Evolutionary conservation across 768 basidiomycete genomes (phyloP).

Genomic region (Multifurca ochricompacta): DNA sequence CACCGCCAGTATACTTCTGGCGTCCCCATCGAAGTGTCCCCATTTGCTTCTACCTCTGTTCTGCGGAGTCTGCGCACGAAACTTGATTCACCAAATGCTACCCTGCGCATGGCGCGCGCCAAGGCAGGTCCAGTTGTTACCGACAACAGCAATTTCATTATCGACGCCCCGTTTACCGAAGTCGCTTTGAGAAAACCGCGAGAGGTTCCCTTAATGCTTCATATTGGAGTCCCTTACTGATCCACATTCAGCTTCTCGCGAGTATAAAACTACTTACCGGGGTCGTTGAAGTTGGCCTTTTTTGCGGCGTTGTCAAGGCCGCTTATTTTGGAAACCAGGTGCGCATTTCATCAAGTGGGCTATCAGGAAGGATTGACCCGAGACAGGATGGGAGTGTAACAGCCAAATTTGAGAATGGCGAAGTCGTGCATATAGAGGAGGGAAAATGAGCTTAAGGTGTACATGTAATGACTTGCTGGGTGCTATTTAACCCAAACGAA

Average conservation of each 20-base stretch:
- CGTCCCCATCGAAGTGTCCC: slow-evolving; percentile 93
- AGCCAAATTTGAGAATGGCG: slow-evolving; percentile 4
- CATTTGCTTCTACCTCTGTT: slow-evolving; percentile 90
- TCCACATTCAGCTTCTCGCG: slow-evolving; percentile 50
- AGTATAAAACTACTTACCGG: slow-evolving; percentile 93
- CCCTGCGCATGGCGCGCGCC: slow-evolving; percentile 88
- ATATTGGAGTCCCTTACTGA: background rate
- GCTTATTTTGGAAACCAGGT: slow-evolving; percentile 96
- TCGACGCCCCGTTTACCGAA: slow-evolving; percentile 85
- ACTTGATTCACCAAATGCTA: slow-evolving; percentile 60
- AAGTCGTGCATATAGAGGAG: slow-evolving; percentile 4
- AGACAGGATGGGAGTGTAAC: slow-evolving; percentile 12
- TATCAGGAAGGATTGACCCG: background rate
- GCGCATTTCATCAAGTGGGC: slow-evolving; percentile 11
- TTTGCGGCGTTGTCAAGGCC: slow-evolving; percentile 85
- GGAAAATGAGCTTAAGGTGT: background rate
- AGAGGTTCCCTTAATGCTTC: slow-evolving; percentile 51
- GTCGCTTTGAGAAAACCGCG: slow-evolving; percentile 42
- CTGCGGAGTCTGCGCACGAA: slow-evolving; percentile 54
- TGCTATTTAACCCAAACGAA: background rate
- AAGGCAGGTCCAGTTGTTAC: slow-evolving; percentile 95
- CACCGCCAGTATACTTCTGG: slow-evolving; percentile 68
- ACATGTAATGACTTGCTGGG: background rate
- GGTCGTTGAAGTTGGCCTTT: slow-evolving; percentile 98
- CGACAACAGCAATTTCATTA: slow-evolving; percentile 96